Percentiles rank a stretch among this genome's conserved stretches.
Evolutionary conservation across 1,284 basidiomycete genomes (phyloP).

Genomic region (Agroathelia rolfsii): DNA sequence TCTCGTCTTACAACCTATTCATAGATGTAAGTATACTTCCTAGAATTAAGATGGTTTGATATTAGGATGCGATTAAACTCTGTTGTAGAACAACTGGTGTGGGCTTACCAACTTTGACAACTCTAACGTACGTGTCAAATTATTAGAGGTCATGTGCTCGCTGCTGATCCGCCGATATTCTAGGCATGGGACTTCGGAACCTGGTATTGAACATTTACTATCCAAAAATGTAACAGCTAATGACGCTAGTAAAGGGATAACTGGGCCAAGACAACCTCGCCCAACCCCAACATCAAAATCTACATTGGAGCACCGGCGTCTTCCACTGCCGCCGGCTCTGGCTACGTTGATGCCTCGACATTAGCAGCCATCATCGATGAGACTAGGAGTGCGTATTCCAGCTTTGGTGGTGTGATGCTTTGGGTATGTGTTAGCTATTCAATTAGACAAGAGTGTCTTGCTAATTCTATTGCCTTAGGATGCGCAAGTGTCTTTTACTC

Average conservation of each 20-base stretch:
- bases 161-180: neutral
- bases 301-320: conserved; percentile 55
- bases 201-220: conserved; percentile 27
- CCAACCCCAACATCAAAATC: conserved; percentile 50
- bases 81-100: conserved; percentile 45
- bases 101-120: conserved; percentile 32
- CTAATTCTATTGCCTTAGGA: conserved; percentile 16
- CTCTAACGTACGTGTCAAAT: conserved; percentile 26
- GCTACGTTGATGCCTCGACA: conserved; percentile 39
- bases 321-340: conserved; percentile 35
- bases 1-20: neutral
- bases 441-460: neutral
- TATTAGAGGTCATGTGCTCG: neutral
- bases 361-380: conserved; percentile 33
- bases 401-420: conserved; percentile 63
- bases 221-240: conserved; percentile 6
- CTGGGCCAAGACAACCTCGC: conserved; percentile 50
- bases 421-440: conserved; percentile 6
- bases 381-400: conserved; percentile 40
- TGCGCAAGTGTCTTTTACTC: too few species aligned
- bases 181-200: conserved; percentile 41
- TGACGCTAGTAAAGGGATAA: conserved; percentile 34
- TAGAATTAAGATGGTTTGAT: too few species aligned
- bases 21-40: conserved; percentile 8
- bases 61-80: conserved; percentile 3